phyloP scores from a whole-genome alignment of 169 alveolate species.

The Babesia divergens region DNA sequence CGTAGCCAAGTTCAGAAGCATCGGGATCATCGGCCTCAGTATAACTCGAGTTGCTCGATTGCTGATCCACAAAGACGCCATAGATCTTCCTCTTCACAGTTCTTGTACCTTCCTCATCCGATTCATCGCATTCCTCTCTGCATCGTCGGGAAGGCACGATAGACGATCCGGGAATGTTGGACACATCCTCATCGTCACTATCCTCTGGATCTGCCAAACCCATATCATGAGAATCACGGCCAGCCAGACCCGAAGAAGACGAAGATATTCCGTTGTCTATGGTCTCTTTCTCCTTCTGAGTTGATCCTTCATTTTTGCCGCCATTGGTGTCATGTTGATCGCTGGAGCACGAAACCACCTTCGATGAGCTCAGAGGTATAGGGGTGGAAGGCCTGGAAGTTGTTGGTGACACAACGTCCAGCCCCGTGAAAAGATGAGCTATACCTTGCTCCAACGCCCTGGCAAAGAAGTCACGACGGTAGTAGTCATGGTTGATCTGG shows the following conservation, averaged over 20 bases:
- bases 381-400: not conserved
- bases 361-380: not conserved
- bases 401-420: not conserved
- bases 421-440: not conserved
- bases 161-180: too few species aligned
- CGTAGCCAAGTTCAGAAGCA: not conserved
- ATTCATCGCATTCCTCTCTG: too few species aligned
- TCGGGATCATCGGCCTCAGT: too few species aligned
- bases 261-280: not conserved
- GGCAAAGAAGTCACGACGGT: conserved; percentile 7
- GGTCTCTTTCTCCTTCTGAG: not conserved
- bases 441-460: not conserved
- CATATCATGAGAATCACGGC: not conserved
- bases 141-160: too few species aligned
- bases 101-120: too few species aligned
- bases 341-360: conserved; percentile 5
- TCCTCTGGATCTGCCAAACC: not conserved
- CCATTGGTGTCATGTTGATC: not conserved
- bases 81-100: too few species aligned
- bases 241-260: not conserved
- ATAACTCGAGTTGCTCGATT: too few species aligned
- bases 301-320: not conserved
- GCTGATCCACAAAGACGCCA: too few species aligned
- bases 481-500: conserved; percentile 21
- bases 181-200: conserved; percentile 2